Base-by-base conservation (phyloP, 2,329 filamentous ascomycete genomes). In the Zelopaecilomyces penicillatus region DNA sequence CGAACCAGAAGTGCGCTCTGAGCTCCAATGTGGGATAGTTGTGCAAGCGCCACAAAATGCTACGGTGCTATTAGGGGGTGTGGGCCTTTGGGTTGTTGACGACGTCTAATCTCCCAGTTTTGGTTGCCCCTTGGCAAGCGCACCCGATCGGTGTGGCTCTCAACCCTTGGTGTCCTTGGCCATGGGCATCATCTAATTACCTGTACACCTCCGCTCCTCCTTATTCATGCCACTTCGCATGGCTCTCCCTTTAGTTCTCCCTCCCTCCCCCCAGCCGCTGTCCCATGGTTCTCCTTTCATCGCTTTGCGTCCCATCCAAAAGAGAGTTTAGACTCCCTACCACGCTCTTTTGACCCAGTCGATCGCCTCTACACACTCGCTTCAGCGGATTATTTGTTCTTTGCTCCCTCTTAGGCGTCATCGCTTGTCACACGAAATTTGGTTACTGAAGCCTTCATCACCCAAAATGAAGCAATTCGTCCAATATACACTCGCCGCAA, bases 321-420 rank as follows among this genome's bases (percentile, higher is more conserved):
- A 68, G 73, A 74, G 73, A 69, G 70, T 65, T 53, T 54, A 51
- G 57, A 52, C 71, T 75, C 73, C 76, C 73, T 70, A 69, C 57
- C 68, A 78, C 74, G 65, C 71, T 78, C 74, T 54, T 77, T 76
- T 72, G 51, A 43, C 44, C 51, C 51, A 54, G 50, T 50, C 50
- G 39, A 45, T 51, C 46, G 50, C 49, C 54, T 54, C 47, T 54
- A 45, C 46, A 61, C 62, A 43, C 54, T 63, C 60, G 49, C 56
- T 63, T 55, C 10, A 44, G 48, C 51, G 32, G 32, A 8, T 8
- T 34, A n/a, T 34, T 34, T 7, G 8, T 34, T 7, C 8, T 34
- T n/a, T 7, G 32, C 32, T 7, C 32, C n/a, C 33, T 31, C 38
- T 32, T 19, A 30, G 9, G 9, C 11, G n/a, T 45, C 27, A 8